These are phyloP conservation scores for Ajuga reptans DNA, from an alignment of 305 asterid species.

Conservation along the genomic window DNA sequence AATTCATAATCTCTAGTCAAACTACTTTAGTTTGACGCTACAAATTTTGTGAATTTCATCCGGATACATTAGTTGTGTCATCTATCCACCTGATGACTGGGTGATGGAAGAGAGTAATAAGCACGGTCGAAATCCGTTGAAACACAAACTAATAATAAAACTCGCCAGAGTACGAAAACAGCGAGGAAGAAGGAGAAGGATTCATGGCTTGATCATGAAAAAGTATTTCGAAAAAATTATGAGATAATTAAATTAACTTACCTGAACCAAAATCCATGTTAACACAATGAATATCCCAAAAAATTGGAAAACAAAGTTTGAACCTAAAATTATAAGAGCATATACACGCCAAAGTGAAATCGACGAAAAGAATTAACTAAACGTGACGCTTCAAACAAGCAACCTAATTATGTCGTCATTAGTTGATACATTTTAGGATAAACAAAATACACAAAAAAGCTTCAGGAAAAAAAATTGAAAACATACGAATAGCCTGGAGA, in stretches of 20 bases:
- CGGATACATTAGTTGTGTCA: too few species aligned
- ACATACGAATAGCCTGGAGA: slow-evolving; percentile 37
- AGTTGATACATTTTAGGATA: background rate
- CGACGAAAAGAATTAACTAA: slow-evolving; percentile 36
- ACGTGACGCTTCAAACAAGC: slow-evolving; percentile 25
- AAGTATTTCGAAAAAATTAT: background rate
- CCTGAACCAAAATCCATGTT: slow-evolving; percentile 51
- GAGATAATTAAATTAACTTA: slow-evolving; percentile 10
- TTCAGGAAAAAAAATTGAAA: background rate
- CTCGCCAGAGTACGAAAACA: background rate
- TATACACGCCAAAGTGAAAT: slow-evolving; percentile 28
- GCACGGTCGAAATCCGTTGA: too few species aligned
- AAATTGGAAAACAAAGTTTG: background rate
- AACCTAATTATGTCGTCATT: slow-evolving; percentile 18
- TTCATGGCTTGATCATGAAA: background rate
- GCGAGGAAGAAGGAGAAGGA: background rate
- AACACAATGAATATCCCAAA: background rate
- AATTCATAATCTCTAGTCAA: background rate
- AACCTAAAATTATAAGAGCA: slow-evolving; percentile 11
- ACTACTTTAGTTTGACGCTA: background rate
- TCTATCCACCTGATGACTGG: too few species aligned
- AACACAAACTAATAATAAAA: too few species aligned
- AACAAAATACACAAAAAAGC: background rate
- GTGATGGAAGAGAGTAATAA: too few species aligned
- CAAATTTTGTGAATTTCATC: background rate